A percentile compares a stretch with the other conserved stretches of the same genome.
These are phyloP conservation scores for Rhododendron mucronatum DNA, from an alignment of 148 eudicot species.

Conservation along the genomic window DNA sequence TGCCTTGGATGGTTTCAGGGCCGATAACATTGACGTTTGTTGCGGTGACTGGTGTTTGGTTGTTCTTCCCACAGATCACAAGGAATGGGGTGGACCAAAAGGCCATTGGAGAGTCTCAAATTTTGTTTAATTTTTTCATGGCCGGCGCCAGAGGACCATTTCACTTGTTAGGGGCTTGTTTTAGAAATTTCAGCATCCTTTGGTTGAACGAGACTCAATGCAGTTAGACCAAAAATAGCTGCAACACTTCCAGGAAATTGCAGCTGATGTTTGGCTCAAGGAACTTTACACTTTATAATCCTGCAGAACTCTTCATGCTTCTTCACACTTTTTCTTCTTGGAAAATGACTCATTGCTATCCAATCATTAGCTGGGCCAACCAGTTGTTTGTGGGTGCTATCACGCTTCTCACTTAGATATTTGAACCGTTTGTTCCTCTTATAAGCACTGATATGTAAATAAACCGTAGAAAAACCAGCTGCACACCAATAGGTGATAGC, in stretches of 20 bases:
- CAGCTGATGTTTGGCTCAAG: neutral
- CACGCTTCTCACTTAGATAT: too few relatives aligned
- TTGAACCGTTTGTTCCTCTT: too few relatives aligned
- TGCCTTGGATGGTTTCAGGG: constrained; percentile 34
- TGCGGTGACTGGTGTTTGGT: constrained; percentile 45
- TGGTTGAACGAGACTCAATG: neutral
- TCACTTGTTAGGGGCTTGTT: neutral
- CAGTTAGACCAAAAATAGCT: neutral
- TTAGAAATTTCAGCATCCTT: neutral
- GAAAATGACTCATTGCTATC: neutral
- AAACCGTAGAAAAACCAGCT: neutral
- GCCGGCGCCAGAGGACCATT: neutral
- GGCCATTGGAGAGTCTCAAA: constrained; percentile 31
- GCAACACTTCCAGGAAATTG: neutral
- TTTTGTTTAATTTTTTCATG: constrained; percentile 26
- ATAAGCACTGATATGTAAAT: too few relatives aligned
- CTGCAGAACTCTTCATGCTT: neutral
- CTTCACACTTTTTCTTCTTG: neutral
- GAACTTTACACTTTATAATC: too few relatives aligned
- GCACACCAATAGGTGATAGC: neutral
- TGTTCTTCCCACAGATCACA: constrained; percentile 49
- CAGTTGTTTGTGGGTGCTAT: neutral
- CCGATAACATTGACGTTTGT: constrained; percentile 44
- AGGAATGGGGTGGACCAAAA: constrained; percentile 36
- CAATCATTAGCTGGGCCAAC: neutral